phyloP scores from a whole-genome alignment of 2,329 filamentous ascomycete genomes.

The Aspergillus brasiliensis region DNA sequence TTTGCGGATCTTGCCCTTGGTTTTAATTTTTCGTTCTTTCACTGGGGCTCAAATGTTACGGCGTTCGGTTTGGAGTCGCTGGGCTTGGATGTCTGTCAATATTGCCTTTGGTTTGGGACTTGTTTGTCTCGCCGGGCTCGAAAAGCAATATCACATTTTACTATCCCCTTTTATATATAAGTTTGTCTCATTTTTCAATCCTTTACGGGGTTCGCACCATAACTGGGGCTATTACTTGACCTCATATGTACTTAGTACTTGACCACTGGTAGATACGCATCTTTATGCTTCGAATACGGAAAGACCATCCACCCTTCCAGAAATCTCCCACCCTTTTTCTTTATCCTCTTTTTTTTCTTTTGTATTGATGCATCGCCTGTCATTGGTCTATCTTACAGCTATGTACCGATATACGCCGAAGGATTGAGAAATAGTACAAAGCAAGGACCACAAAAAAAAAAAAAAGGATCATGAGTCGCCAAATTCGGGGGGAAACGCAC shows the following conservation, averaged over 20 bases:
- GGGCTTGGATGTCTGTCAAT: conserved; percentile 23
- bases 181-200: neutral
- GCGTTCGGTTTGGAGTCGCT: conserved; percentile 28
- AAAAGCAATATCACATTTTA: conserved; percentile 18
- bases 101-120: conserved; percentile 11
- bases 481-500: conserved; percentile 12
- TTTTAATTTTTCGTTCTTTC: conserved; percentile 16
- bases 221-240: neutral
- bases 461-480: conserved; percentile 6
- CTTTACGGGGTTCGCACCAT: neutral
- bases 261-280: neutral
- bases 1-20: conserved; percentile 10
- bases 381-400: conserved; percentile 15
- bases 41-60: conserved; percentile 19
- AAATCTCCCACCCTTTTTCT: no score
- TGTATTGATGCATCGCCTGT: neutral
- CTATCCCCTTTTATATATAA: neutral
- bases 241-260: neutral
- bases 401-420: conserved; percentile 10
- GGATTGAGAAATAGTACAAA: conserved; percentile 3
- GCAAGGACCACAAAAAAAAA: conserved; percentile 10
- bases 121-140: neutral
- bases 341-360: neutral
- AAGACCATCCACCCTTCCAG: neutral
- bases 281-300: neutral